phyloP scores from a whole-genome alignment of 2,329 filamentous ascomycete species.

The Penicillium sp. region DNA sequence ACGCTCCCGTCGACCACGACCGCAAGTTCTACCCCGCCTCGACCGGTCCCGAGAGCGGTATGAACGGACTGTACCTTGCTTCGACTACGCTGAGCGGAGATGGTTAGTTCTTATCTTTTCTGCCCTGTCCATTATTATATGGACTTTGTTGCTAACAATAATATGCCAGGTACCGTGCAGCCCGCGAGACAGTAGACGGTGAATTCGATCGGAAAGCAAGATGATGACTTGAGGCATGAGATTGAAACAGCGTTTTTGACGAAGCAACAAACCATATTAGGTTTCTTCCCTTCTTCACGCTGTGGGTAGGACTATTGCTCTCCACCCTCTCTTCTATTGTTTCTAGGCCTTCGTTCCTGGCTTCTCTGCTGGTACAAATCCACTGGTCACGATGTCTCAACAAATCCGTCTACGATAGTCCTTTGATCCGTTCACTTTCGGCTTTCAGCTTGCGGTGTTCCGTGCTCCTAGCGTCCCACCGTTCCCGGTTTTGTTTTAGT shows the following conservation, averaged over 20 bases:
- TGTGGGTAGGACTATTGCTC: slow-evolving; percentile 13
- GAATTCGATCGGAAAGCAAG: slow-evolving; percentile 34
- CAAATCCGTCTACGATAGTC: slow-evolving; percentile 1
- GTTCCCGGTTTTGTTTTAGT: slow-evolving; percentile 15
- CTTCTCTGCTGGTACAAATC: slow-evolving; percentile 7
- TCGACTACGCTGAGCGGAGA: slow-evolving; percentile 48
- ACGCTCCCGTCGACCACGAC: slow-evolving; percentile 61
- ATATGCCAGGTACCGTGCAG: slow-evolving; percentile 55
- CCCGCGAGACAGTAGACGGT: slow-evolving; percentile 57
- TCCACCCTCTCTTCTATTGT: slow-evolving; percentile 5
- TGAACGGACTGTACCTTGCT: slow-evolving; percentile 49
- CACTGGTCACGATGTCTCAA: slow-evolving; percentile 1
- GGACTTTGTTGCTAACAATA: slow-evolving; percentile 39
- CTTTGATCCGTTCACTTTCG: slow-evolving; percentile 8
- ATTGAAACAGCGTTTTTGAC: slow-evolving; percentile 6
- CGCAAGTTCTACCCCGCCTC: slow-evolving; percentile 53
- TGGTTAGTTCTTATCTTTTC: slow-evolving; percentile 32
- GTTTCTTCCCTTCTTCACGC: slow-evolving; percentile 1
- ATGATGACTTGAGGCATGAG: slow-evolving; percentile 1
- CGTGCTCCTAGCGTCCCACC: slow-evolving; percentile 11
- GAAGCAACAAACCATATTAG: background rate
- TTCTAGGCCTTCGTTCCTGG: slow-evolving; percentile 3
- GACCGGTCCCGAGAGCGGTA: slow-evolving; percentile 43
- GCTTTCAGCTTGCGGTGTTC: slow-evolving; percentile 10
- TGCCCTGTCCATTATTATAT: slow-evolving; percentile 38